These are phyloP conservation scores for Solanum neorickii DNA, from an alignment of 257 asterid species.

Conservation along the genomic window DNA sequence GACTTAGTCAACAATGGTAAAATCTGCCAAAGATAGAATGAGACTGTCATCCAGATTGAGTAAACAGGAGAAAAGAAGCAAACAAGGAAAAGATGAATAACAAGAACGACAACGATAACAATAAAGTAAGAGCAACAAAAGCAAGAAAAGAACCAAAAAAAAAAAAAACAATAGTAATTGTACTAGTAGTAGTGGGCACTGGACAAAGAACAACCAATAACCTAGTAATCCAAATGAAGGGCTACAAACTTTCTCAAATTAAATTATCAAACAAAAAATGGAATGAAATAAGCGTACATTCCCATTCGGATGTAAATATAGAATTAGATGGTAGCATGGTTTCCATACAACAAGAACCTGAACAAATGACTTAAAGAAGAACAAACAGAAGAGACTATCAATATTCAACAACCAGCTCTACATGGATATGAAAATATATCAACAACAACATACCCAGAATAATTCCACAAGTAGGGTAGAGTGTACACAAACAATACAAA, in stretches of 20 bases:
- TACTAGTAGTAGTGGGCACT: background rate
- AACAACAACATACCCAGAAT: background rate
- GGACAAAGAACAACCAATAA: background rate
- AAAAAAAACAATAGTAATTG: background rate
- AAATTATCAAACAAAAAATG: background rate
- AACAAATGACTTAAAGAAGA: background rate
- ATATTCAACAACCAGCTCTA: background rate
- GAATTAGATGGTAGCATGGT: background rate
- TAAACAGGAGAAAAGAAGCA: background rate
- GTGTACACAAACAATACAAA: background rate
- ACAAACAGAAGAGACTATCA: background rate
- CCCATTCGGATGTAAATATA: background rate
- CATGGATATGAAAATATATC: background rate
- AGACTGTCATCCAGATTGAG: background rate
- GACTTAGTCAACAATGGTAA: slow-evolving; percentile 14
- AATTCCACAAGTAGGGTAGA: background rate
- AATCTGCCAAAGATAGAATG: slow-evolving; percentile 26
- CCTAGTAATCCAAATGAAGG: background rate
- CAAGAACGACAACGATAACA: background rate
- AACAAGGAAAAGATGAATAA: background rate
- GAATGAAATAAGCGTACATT: background rate
- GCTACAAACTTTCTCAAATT: background rate
- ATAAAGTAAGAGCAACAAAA: background rate
- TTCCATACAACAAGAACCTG: background rate
- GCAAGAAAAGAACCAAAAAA: background rate